Evolutionary conservation across 1,284 basidiomycete species (phyloP).

Genomic region (Vanrija sp.): DNA sequence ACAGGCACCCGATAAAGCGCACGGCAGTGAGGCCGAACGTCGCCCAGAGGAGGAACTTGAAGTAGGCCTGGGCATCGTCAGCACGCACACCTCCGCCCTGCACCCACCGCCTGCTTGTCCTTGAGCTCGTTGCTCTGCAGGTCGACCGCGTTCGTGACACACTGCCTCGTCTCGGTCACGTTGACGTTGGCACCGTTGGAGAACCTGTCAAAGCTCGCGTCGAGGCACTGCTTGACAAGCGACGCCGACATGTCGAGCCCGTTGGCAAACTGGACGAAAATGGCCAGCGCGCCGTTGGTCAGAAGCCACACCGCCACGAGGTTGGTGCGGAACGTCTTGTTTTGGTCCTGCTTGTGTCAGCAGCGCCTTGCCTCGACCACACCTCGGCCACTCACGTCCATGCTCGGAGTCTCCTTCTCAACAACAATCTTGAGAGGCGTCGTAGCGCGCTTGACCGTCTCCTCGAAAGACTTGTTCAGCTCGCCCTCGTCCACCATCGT

Average conservation of each 20-base stretch:
- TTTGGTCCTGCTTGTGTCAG: slow-evolving; percentile 58
- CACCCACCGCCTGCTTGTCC: slow-evolving; percentile 51
- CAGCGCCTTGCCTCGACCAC: not conserved
- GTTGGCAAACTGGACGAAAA: slow-evolving; percentile 79
- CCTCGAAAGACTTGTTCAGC: slow-evolving; percentile 88
- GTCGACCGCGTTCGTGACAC: slow-evolving; percentile 28
- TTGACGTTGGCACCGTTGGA: slow-evolving; percentile 20
- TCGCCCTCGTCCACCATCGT: slow-evolving; percentile 62
- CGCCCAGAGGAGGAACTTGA: slow-evolving; percentile 79
- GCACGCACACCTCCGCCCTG: slow-evolving; percentile 2
- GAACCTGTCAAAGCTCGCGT: slow-evolving; percentile 7
- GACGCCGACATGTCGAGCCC: slow-evolving; percentile 58
- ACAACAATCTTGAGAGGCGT: slow-evolving; percentile 70
- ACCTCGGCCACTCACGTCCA: slow-evolving; percentile 56
- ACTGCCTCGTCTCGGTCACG: slow-evolving; percentile 29
- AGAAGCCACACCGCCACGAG: slow-evolving; percentile 83
- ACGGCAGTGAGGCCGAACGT: slow-evolving; percentile 78
- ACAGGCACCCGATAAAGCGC: slow-evolving; percentile 63
- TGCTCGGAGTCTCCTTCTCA: slow-evolving; percentile 70
- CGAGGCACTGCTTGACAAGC: slow-evolving; percentile 31
- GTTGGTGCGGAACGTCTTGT: slow-evolving; percentile 89
- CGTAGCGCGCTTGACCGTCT: slow-evolving; percentile 87
- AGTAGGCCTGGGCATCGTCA: slow-evolving; percentile 58
- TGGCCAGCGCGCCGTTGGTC: slow-evolving; percentile 69
- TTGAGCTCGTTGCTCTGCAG: slow-evolving; percentile 40